Evolutionary conservation across 352 stramenopile species (phyloP).

Genomic region (Globisporangium paroecandrum): DNA sequence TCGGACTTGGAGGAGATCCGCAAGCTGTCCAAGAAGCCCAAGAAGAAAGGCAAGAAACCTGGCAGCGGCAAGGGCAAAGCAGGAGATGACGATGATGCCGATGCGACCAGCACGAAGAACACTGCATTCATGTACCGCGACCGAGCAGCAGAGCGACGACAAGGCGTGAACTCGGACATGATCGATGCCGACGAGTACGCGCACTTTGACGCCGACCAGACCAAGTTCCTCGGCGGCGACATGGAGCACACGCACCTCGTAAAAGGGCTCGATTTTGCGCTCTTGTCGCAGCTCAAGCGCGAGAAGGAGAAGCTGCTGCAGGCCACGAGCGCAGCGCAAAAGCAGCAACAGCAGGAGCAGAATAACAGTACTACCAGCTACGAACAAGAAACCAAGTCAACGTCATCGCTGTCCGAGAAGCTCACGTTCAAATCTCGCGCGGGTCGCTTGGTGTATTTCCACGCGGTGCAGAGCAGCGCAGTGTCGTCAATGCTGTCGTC

Average conservation of each 20-base stretch:
- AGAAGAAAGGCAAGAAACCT: slow-evolving; percentile 51
- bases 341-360: slow-evolving; percentile 19
- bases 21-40: slow-evolving; percentile 61
- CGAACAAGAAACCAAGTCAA: neutral
- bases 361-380: slow-evolving; percentile 1
- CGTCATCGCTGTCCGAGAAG: slow-evolving; percentile 16
- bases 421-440: slow-evolving; percentile 60
- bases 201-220: slow-evolving; percentile 69
- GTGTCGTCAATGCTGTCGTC: slow-evolving; percentile 5
- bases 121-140: slow-evolving; percentile 43
- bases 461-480: slow-evolving; percentile 45
- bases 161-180: slow-evolving; percentile 34
- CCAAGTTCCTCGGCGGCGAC: slow-evolving; percentile 80
- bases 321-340: slow-evolving; percentile 28
- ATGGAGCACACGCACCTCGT: slow-evolving; percentile 86
- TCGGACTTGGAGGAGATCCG: slow-evolving; percentile 43
- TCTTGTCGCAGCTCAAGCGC: slow-evolving; percentile 83
- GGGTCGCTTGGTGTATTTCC: slow-evolving; percentile 61
- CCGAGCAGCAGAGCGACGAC: slow-evolving; percentile 60
- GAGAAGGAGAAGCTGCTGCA: slow-evolving; percentile 62
- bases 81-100: slow-evolving; percentile 8
- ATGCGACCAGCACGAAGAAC: neutral
- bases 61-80: slow-evolving; percentile 19
- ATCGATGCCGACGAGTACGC: slow-evolving; percentile 45
- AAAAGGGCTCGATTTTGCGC: slow-evolving; percentile 85